Evolutionary conservation across 1,284 basidiomycete genomes (phyloP).

Genomic region (Blastosporella zonata): DNA sequence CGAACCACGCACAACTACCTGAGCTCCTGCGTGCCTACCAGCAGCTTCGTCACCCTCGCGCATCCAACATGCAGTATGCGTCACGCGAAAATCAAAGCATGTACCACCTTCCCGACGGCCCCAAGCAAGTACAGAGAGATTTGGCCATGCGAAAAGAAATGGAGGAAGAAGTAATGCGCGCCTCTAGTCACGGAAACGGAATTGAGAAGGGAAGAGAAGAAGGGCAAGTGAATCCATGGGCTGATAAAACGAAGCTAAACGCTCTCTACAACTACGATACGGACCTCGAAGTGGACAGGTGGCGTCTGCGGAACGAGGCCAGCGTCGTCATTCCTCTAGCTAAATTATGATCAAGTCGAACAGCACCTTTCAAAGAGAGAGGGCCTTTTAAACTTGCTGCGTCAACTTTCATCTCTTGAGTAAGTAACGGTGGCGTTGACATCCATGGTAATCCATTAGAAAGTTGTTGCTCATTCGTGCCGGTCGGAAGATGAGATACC

Average conservation of each 20-base stretch:
- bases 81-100: slow-evolving; percentile 49
- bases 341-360: slow-evolving; percentile 11
- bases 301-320: slow-evolving; percentile 32
- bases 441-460: too few species aligned
- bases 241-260: slow-evolving; percentile 43
- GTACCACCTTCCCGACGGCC: slow-evolving; percentile 55
- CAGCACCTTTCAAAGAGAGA: too few species aligned
- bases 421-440: too few species aligned
- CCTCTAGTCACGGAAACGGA: too few species aligned
- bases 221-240: slow-evolving; percentile 50
- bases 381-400: too few species aligned
- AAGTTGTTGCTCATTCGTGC: too few species aligned
- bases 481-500: too few species aligned
- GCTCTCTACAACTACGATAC: slow-evolving; percentile 50
- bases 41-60: slow-evolving; percentile 45
- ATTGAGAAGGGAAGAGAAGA: background rate
- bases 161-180: slow-evolving; percentile 35
- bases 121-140: slow-evolving; percentile 50
- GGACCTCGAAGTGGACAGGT: slow-evolving; percentile 44
- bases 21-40: slow-evolving; percentile 52
- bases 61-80: slow-evolving; percentile 44
- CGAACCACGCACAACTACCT: slow-evolving; percentile 38
- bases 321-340: background rate
- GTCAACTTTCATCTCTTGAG: too few species aligned
- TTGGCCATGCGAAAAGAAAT: slow-evolving; percentile 47